phyloP scores from a whole-genome alignment of 495 filamentous ascomycete genomes.

The Penicillium antarcticum region DNA sequence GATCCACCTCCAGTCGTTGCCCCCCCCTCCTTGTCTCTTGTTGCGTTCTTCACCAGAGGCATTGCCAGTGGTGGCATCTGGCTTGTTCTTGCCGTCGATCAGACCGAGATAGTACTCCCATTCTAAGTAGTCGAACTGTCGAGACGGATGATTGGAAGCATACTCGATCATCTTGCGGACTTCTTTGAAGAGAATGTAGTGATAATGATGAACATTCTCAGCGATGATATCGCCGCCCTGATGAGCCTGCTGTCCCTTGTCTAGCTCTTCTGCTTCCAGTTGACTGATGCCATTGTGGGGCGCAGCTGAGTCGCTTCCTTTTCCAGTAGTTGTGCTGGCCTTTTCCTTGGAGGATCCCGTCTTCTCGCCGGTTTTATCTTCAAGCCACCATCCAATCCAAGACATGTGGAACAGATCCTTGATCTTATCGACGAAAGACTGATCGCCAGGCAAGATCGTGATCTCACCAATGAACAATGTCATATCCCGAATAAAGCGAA shows the following conservation, averaged over 20 bases:
- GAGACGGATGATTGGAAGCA: slow-evolving; percentile 53
- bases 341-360: not conserved
- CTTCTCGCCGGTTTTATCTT: slow-evolving; percentile 20
- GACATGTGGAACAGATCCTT: slow-evolving; percentile 15
- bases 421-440: slow-evolving; percentile 17
- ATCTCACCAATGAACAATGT: slow-evolving; percentile 68
- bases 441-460: slow-evolving; percentile 73
- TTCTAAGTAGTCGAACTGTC: slow-evolving; percentile 73
- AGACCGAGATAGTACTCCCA: slow-evolving; percentile 80
- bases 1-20: slow-evolving; percentile 69
- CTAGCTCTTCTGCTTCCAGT: slow-evolving; percentile 34
- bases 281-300: not conserved
- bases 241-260: slow-evolving; percentile 35
- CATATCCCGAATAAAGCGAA: slow-evolving; percentile 64
- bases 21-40: slow-evolving; percentile 13
- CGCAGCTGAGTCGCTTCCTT: not conserved
- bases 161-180: slow-evolving; percentile 64
- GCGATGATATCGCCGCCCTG: slow-evolving; percentile 40
- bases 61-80: too few relatives aligned
- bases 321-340: too few relatives aligned
- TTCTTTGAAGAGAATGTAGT: slow-evolving; percentile 64
- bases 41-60: slow-evolving; percentile 14
- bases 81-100: slow-evolving; percentile 64
- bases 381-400: slow-evolving; percentile 21
- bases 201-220: slow-evolving; percentile 57